Conservation (phyloP, 2,329 filamentous ascomycete genomes). For the Paraphoma chrysanthemicola region DNA sequence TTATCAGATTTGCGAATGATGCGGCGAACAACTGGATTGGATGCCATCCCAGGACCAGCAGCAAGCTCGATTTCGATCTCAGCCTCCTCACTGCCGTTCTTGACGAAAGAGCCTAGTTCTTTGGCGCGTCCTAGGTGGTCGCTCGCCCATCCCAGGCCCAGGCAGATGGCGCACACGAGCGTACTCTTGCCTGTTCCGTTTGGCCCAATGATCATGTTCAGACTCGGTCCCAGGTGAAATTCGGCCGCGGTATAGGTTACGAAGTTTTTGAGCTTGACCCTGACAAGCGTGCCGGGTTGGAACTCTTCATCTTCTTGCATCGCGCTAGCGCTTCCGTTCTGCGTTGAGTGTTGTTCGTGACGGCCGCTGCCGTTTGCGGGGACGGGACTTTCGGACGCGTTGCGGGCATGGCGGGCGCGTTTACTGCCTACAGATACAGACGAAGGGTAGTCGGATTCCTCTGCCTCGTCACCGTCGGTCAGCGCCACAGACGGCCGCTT, state of each 20-base stretch:
- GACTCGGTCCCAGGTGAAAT: slow-evolving; percentile 85
- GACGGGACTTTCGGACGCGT: slow-evolving; percentile 35
- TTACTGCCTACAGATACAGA: slow-evolving; percentile 34
- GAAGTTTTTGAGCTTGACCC: slow-evolving; percentile 86
- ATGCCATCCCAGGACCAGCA: slow-evolving; percentile 59
- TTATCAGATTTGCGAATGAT: slow-evolving; percentile 84
- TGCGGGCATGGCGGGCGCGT: slow-evolving; percentile 37
- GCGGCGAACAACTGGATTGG: slow-evolving; percentile 77
- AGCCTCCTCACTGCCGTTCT: slow-evolving; percentile 80
- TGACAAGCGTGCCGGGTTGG: slow-evolving; percentile 83
- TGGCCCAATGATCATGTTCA: slow-evolving; percentile 99
- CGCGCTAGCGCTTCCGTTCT: slow-evolving; percentile 7
- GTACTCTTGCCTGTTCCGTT: slow-evolving; percentile 99
- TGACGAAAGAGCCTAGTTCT: slow-evolving; percentile 87
- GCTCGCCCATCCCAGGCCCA: slow-evolving; percentile 81
- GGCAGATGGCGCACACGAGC: slow-evolving; percentile 92
- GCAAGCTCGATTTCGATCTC: slow-evolving; percentile 91
- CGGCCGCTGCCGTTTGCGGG: slow-evolving; percentile 6
- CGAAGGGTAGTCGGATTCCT: slow-evolving; percentile 29
- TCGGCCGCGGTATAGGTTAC: slow-evolving; percentile 94
- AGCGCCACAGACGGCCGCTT: slow-evolving; percentile 30
- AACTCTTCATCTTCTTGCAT: slow-evolving; percentile 26
- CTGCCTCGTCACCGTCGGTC: slow-evolving; percentile 31
- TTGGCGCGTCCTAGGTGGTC: slow-evolving; percentile 84
- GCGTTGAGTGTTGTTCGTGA: neutral